These are phyloP conservation scores for Colletotrichum zoysiae DNA, from an alignment of 2,329 filamentous ascomycete genomes.

Conservation along the genomic window DNA sequence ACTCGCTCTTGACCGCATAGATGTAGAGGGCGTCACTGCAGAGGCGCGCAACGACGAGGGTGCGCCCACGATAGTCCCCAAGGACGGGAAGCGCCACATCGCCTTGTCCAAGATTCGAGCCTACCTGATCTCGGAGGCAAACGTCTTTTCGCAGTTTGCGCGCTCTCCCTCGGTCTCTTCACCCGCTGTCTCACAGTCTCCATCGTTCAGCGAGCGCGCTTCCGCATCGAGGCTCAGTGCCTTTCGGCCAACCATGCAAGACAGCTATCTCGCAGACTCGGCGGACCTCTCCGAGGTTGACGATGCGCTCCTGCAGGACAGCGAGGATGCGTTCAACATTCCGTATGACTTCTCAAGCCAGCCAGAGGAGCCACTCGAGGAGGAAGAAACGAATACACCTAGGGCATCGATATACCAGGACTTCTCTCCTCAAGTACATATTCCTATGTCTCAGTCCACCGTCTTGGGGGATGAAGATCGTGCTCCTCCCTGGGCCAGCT, in stretches of 20 bases:
- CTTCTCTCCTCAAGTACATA: constrained; percentile 41
- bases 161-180: constrained; percentile 66
- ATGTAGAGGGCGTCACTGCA: constrained; percentile 75
- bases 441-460: constrained; percentile 37
- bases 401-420: constrained; percentile 63
- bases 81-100: constrained; percentile 75
- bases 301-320: constrained; percentile 58
- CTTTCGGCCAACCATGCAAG: constrained; percentile 41
- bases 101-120: constrained; percentile 73
- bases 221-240: constrained; percentile 44
- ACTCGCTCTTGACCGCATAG: constrained; percentile 73
- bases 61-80: constrained; percentile 58
- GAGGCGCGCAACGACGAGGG: constrained; percentile 48
- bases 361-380: constrained; percentile 51
- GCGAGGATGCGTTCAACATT: constrained; percentile 68
- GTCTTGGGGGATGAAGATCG: constrained; percentile 45
- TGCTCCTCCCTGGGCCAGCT: constrained; percentile 50
- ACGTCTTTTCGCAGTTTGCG: constrained; percentile 71
- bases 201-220: constrained; percentile 50
- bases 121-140: constrained; percentile 75
- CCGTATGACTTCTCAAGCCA: constrained; percentile 63
- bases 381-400: constrained; percentile 62
- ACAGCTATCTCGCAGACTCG: constrained; percentile 49
- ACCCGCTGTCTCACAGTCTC: constrained; percentile 64
- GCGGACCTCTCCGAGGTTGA: constrained; percentile 52